Conservation (phyloP, 1,284 basidiomycete species). For the Ustilago nuda region DNA sequence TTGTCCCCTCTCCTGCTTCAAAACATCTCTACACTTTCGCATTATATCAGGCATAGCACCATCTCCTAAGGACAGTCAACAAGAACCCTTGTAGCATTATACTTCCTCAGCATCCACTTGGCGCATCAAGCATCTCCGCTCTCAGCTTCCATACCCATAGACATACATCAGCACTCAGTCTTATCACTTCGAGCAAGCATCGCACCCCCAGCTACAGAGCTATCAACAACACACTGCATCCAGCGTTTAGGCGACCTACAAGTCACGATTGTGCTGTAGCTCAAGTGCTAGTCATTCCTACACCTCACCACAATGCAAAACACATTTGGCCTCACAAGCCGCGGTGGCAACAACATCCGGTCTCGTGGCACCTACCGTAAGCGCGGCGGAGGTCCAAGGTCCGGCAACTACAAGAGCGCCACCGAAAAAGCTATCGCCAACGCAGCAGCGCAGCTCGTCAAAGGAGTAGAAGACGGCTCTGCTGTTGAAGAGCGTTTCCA, state of each 20-base stretch:
- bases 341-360: slow-evolving; percentile 41
- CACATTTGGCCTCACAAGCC: slow-evolving; percentile 52
- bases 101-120: neutral
- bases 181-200: too few relatives aligned
- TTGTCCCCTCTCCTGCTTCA: neutral
- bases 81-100: neutral
- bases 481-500: slow-evolving; percentile 67
- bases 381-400: slow-evolving; percentile 41
- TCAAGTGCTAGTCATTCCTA: neutral
- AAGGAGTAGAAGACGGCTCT: slow-evolving; percentile 62
- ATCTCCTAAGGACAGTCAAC: neutral
- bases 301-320: slow-evolving; percentile 29
- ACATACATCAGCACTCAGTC: neutral
- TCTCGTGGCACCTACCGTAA: slow-evolving; percentile 49
- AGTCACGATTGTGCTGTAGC: neutral
- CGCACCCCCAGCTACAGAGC: too few relatives aligned
- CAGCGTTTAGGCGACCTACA: neutral
- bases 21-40: slow-evolving; percentile 3
- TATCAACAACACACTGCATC: neutral
- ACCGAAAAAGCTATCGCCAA: slow-evolving; percentile 53
- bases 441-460: slow-evolving; percentile 49
- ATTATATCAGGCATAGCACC: neutral
- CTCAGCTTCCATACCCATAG: neutral
- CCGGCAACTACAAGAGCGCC: slow-evolving; percentile 43
- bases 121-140: neutral